A percentile compares a stretch with the other conserved stretches of the same genome.
phyloP scores from a whole-genome alignment of 441 rosid species.

The Sinapis alba region DNA sequence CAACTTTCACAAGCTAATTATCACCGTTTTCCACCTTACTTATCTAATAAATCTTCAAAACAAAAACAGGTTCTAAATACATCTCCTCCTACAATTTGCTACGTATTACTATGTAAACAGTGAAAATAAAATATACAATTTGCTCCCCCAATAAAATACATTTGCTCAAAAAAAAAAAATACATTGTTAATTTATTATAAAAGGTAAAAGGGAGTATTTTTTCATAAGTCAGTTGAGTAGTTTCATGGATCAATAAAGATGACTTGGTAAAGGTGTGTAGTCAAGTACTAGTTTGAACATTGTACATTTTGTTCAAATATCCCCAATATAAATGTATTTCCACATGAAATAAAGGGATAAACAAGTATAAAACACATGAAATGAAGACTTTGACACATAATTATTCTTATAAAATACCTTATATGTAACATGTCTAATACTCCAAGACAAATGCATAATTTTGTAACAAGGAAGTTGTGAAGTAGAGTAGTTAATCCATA shows the following conservation, averaged over 20 bases:
- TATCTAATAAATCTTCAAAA: not conserved
- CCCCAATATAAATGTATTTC: not conserved
- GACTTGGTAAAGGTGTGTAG: no score
- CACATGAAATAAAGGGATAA: not conserved
- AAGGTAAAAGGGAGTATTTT: no score
- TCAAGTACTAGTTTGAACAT: slow-evolving; percentile 3
- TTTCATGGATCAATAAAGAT: no score
- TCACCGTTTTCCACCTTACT: slow-evolving; percentile 30
- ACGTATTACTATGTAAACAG: not conserved
- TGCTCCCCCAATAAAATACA: no score
- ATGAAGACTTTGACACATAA: not conserved
- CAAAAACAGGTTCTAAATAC: not conserved
- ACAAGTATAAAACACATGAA: not conserved
- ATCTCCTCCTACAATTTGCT: not conserved
- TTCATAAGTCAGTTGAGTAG: no score
- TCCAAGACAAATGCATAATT: slow-evolving; percentile 20
- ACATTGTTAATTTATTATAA: no score
- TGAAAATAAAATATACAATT: no score
- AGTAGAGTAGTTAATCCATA: slow-evolving; percentile 5
- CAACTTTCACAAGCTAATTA: slow-evolving; percentile 25
- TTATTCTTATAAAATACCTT: not conserved
- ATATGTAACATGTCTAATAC: slow-evolving; percentile 9
- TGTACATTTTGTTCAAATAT: not conserved
- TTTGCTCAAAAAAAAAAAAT: no score
- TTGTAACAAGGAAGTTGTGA: not conserved